phyloP scores from a whole-genome alignment of 352 stramenopile genomes.

The Stramenopiles sp. region DNA sequence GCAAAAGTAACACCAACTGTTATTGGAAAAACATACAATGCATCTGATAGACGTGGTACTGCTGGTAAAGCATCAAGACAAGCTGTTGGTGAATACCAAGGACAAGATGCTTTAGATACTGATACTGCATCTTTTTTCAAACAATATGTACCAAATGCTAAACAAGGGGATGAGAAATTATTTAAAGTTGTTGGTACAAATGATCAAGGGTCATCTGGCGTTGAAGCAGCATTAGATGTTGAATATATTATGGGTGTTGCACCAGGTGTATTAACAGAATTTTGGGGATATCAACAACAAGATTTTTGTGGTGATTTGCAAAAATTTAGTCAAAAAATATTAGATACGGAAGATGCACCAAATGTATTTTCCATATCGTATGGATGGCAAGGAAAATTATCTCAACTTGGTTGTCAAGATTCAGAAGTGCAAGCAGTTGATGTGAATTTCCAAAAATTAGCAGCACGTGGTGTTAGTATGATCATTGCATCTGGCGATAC shows the following conservation, averaged over 20 bases:
- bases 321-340: slow-evolving; percentile 10
- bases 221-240: slow-evolving; percentile 61
- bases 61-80: background rate
- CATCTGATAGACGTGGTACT: background rate
- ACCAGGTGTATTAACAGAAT: background rate
- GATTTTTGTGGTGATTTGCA: slow-evolving; percentile 17
- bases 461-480: slow-evolving; percentile 51
- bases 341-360: slow-evolving; percentile 40
- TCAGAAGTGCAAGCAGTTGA: slow-evolving; percentile 52
- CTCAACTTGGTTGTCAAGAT: slow-evolving; percentile 21
- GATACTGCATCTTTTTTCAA: background rate
- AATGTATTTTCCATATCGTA: slow-evolving; percentile 66
- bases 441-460: slow-evolving; percentile 61
- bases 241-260: slow-evolving; percentile 65
- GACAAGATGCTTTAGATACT: background rate
- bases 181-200: background rate
- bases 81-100: background rate
- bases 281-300: slow-evolving; percentile 29
- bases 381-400: slow-evolving; percentile 58
- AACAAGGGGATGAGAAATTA: background rate
- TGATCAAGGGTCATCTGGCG: slow-evolving; percentile 19
- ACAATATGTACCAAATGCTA: background rate
- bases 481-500: slow-evolving; percentile 59
- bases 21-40: background rate
- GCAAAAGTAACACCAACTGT: background rate